Conservation (phyloP, 257 asterid species). For the Solanum dulcamara region DNA sequence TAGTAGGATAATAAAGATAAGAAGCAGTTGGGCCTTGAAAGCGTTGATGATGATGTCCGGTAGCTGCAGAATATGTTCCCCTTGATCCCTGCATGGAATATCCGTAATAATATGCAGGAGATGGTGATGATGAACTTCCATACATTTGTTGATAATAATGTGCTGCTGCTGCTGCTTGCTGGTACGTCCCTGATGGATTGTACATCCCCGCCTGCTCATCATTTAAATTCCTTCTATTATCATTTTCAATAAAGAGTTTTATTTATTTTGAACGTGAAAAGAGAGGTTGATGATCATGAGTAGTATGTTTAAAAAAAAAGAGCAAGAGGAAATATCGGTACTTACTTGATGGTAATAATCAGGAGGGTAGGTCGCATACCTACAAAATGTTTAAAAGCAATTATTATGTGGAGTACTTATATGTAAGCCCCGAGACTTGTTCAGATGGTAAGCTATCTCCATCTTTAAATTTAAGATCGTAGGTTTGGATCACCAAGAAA, state of each 20-base stretch:
- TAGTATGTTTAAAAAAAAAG: neutral
- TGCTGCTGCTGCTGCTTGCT: slow-evolving; percentile 32
- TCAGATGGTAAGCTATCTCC: too few species aligned
- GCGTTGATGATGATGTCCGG: slow-evolving; percentile 25
- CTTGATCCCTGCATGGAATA: slow-evolving; percentile 51
- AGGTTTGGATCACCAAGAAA: neutral
- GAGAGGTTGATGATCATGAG: neutral
- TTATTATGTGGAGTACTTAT: too few species aligned
- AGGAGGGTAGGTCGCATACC: slow-evolving; percentile 63
- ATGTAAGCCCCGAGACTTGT: neutral
- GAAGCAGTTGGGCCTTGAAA: slow-evolving; percentile 45
- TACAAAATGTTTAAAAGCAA: slow-evolving; percentile 12
- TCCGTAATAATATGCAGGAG: slow-evolving; percentile 58
- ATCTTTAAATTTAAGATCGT: neutral
- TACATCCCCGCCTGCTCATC: slow-evolving; percentile 46
- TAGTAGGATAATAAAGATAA: slow-evolving; percentile 57
- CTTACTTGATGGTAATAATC: slow-evolving; percentile 75
- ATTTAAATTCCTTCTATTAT: neutral
- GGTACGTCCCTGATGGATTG: slow-evolving; percentile 46
- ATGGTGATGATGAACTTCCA: slow-evolving; percentile 54
- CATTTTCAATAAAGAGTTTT: neutral
- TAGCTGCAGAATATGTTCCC: slow-evolving; percentile 42
- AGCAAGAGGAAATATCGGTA: neutral
- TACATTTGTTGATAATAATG: slow-evolving; percentile 63
- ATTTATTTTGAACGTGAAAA: neutral